phyloP scores from a whole-genome alignment of 208 protist species.

The Acanthamoeba healyi region DNA sequence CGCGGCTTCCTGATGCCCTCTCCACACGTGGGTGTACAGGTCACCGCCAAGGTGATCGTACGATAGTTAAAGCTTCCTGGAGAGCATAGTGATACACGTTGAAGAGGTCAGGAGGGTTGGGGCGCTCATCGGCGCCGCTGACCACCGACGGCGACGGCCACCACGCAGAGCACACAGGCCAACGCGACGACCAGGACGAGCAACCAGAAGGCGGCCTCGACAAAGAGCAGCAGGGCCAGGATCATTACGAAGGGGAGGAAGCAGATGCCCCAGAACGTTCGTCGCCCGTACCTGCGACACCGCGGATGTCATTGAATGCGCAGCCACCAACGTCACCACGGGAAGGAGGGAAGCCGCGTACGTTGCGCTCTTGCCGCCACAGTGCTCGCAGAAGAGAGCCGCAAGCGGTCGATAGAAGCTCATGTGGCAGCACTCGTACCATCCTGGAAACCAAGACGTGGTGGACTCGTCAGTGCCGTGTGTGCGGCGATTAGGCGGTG shows the following conservation, averaged over 20 bases:
- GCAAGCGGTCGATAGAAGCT: neutral
- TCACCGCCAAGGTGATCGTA: no score
- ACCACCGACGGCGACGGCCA: neutral
- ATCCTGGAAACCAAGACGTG: neutral
- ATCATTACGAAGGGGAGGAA: conserved; percentile 55
- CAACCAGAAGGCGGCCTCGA: conserved; percentile 49
- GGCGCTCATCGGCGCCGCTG: no score
- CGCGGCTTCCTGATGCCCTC: no score
- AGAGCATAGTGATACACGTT: no score
- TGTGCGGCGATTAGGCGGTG: no score
- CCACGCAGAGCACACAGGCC: neutral
- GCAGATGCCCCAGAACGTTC: conserved; percentile 58
- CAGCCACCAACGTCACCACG: neutral
- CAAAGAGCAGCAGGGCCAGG: neutral
- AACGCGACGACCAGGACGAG: neutral
- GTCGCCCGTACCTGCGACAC: neutral
- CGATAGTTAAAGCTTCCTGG: no score
- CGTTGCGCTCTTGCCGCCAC: conserved; percentile 7
- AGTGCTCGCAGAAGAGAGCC: conserved; percentile 36
- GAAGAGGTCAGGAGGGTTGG: no score
- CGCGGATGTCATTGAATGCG: neutral
- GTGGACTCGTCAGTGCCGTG: no score
- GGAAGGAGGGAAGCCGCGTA: neutral
- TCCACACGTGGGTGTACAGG: no score
- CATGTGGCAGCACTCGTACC: neutral